Evolutionary conservation across 1,284 basidiomycete species (phyloP), one percentile per base, ranked within the genome.

Genomic region (Polyporus tsugae): DNA sequence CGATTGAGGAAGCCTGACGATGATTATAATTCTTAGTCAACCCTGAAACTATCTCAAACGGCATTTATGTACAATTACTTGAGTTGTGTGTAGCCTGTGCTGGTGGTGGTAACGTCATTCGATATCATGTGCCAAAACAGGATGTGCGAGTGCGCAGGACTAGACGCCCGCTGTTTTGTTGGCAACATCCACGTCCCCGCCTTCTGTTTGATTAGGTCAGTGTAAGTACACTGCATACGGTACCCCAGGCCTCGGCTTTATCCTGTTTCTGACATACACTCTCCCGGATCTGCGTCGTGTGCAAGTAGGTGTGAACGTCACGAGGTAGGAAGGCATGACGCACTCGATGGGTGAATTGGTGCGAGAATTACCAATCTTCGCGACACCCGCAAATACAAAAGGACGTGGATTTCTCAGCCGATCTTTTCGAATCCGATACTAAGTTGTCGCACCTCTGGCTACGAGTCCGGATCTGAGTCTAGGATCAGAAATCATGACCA

Each of bases 361-460:
- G 35, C 38, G 55, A 58, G 35, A 42, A 60, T 39, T n/a, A 42
- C 58, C 38, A 60, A 60, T 60, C 36, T n/a, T 22, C n/a, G 15
- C 53, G 33, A 38, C 35, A 17, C 19, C 55, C 6, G 10, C 29
- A 19, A 0, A 33, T 19, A 33, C 4, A 15, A 55, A 55, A 19
- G 29, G 13, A 35, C 17, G 29, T 19, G 17, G 29, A 7, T 17
- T 19, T 25, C 6, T 22, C 35, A 38, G 4, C 13, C 11, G 22
- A 39, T 13, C 22, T 15, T 11, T 19, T 19, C 55, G 2, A 4
- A 7, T 17, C n/a, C 33, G 7, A 15, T 10, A 60, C 13, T 13
- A 39, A 22, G 38, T 41, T 7, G 19, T 19, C 15, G 55, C 29
- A 22, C 52, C 25, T n/a, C 19, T 13, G 17, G 4, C 9, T 25